Conservation (phyloP, 1,284 basidiomycete genomes). For the Hymenochaete sp. region DNA sequence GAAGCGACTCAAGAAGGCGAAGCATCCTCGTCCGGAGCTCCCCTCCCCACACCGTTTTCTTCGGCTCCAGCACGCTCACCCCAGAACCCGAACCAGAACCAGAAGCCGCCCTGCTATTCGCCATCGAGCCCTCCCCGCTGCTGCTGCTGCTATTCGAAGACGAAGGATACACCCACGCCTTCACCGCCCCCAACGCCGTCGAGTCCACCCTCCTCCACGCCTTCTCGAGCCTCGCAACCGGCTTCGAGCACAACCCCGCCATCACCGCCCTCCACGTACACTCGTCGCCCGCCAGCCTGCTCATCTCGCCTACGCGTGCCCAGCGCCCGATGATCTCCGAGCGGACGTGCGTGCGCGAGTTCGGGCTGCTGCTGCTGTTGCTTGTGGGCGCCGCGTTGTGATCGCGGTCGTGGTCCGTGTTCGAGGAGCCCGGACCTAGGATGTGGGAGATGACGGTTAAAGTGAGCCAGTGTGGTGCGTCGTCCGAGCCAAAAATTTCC, state of each 20-base stretch:
- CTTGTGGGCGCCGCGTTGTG: neutral
- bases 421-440: slow-evolving; percentile 52
- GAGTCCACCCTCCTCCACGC: slow-evolving; percentile 67
- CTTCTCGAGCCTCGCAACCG: slow-evolving; percentile 66
- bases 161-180: slow-evolving; percentile 53
- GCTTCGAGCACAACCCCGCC: slow-evolving; percentile 57
- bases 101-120: neutral
- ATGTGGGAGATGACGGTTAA: slow-evolving; percentile 60
- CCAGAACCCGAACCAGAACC: slow-evolving; percentile 25
- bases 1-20: slow-evolving; percentile 36
- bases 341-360: slow-evolving; percentile 54
- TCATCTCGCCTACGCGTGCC: slow-evolving; percentile 62
- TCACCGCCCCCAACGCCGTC: slow-evolving; percentile 45
- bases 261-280: slow-evolving; percentile 68
- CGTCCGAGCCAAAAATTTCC: slow-evolving; percentile 57
- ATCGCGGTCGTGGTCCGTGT: slow-evolving; percentile 27
- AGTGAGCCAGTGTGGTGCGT: slow-evolving; percentile 71
- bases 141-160: slow-evolving; percentile 15
- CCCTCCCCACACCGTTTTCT: slow-evolving; percentile 62
- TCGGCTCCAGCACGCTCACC: slow-evolving; percentile 33
- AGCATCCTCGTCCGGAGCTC: slow-evolving; percentile 37
- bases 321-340: slow-evolving; percentile 65
- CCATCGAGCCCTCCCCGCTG: neutral
- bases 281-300: slow-evolving; percentile 58
- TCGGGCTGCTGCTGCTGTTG: slow-evolving; percentile 21